Evolutionary conservation across 768 basidiomycete species (phyloP).

Genomic region (Gymnopilus dilepis): DNA sequence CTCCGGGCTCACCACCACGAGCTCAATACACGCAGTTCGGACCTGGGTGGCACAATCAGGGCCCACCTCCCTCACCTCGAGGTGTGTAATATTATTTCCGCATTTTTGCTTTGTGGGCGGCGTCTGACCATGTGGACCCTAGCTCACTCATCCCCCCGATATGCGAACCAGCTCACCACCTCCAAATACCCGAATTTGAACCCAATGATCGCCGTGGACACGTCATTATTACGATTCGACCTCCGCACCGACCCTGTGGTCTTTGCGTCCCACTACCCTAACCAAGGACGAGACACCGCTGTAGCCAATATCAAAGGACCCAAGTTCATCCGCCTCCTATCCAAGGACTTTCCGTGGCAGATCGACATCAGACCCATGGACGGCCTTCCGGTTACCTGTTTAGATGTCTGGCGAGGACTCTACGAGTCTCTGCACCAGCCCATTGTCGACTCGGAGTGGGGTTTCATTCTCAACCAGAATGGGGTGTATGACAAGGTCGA

Average conservation of each 20-base stretch:
- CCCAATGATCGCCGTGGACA: conserved; percentile 57
- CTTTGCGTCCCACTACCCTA: conserved; percentile 45
- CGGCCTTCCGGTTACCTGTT: conserved; percentile 50
- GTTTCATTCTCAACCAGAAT: conserved; percentile 37
- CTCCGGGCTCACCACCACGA: neutral
- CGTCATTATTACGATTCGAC: conserved; percentile 55
- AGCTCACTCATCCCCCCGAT: neutral
- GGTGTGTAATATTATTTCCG: neutral
- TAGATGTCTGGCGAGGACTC: conserved; percentile 60
- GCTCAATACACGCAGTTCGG: neutral
- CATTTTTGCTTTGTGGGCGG: neutral
- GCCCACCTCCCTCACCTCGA: neutral
- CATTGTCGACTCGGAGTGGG: conserved; percentile 74
- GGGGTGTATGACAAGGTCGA: conserved; percentile 44
- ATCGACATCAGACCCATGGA: conserved; percentile 51
- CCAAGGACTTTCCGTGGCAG: conserved; percentile 47
- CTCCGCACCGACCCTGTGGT: conserved; percentile 51
- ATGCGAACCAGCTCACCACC: conserved; percentile 27
- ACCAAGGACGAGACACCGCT: conserved; percentile 42
- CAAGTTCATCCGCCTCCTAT: conserved; percentile 56
- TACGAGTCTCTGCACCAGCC: conserved; percentile 54
- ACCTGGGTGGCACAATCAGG: neutral
- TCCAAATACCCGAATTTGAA: conserved; percentile 55
- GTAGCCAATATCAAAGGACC: conserved; percentile 38
- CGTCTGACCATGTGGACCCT: neutral